Base-by-base conservation (phyloP, 2,329 filamentous ascomycete species). In the Sordariomycetes sp. region DNA sequence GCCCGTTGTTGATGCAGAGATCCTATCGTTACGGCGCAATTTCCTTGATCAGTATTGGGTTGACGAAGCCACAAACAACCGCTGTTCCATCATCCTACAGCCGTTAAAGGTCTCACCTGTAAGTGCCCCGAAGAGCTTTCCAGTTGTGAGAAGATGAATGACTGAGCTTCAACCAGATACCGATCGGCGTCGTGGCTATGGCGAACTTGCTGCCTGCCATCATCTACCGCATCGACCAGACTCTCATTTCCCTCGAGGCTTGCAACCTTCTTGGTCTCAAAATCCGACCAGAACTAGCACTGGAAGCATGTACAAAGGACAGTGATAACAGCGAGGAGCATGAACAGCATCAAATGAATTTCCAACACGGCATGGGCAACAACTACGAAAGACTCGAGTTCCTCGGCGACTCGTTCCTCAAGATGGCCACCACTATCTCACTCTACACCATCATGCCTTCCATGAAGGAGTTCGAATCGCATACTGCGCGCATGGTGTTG, bases 221-320 rank as follows among this genome's bases (percentile, higher is more conserved):
- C 25, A 83, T 95, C 24, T 80, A 86, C 49, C 77, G 86, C 8
- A 60, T 95, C 6, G 88, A 98, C 43, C 79, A 82, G 0, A 82
- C 80, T 38, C 65, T 96, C 4, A 84, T 96, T 41, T 77, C 82
- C 0, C 55, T 83, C 0, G 90, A 98, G 42, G 83, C 79, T 1
- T 86, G 80, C 43, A 54, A 68, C 2, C 54, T 74, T 14, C 58
- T 95, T 0, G 70, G 69, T 3, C 63, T 96, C 1, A 48, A 68
- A 0, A 70, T 94, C 11, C 64, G 67, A 0, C 72, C 84, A 0
- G 66, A 71, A 2, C 63, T 93, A 19, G 88, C 88, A 0, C 66
- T 98, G 0, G 88, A 95, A 50, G 87, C 92, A 0, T 64, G 95
- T 37, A 98, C 92, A 1, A 95, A 98, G 50, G 86, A 95, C 47